Conservation (phyloP, 1,284 basidiomycete species). For the Tilletiaria anomala region DNA sequence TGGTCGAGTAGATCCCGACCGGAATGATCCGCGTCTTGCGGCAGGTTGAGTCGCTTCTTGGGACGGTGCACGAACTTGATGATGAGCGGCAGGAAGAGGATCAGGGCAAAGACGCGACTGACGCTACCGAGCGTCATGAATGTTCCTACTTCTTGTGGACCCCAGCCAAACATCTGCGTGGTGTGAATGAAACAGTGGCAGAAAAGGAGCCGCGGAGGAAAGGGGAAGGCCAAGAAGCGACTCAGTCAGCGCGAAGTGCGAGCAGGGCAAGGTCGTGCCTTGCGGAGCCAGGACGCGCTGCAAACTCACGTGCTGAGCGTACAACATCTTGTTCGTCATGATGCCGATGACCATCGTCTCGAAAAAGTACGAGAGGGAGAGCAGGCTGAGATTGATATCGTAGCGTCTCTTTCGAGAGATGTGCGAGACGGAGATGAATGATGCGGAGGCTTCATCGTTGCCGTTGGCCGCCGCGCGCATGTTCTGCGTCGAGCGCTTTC, state of each 20-base stretch:
- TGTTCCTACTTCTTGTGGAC: conserved; percentile 21
- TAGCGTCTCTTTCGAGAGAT: conserved; percentile 9
- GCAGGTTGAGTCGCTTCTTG: conserved; percentile 13
- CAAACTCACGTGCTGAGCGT: conserved; percentile 30
- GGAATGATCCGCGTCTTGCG: conserved; percentile 11
- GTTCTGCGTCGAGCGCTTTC: no score
- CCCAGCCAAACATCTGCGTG: conserved; percentile 32
- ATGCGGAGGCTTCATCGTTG: conserved; percentile 9
- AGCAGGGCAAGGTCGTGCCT: no score
- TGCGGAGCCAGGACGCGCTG: no score
- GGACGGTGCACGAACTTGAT: conserved; percentile 28
- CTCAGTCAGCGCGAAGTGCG: no score
- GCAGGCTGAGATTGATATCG: conserved; percentile 30
- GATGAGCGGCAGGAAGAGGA: conserved; percentile 23
- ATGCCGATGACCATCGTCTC: conserved; percentile 26
- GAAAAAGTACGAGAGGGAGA: conserved; percentile 27
- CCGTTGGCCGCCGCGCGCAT: conserved; percentile 3
- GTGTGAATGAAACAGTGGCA: no score
- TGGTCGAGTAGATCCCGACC: conserved; percentile 8
- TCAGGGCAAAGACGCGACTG: conserved; percentile 25
- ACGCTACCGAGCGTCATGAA: conserved; percentile 28
- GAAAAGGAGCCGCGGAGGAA: no score
- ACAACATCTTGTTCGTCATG: conserved; percentile 31
- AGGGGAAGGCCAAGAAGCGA: no score
- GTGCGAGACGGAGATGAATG: conserved; percentile 28